A percentile compares a stretch with the other conserved stretches of the same genome.
Evolutionary conservation across 176 grass and related monocot species (phyloP).

Genomic region (Tillandsia fasciculata): DNA sequence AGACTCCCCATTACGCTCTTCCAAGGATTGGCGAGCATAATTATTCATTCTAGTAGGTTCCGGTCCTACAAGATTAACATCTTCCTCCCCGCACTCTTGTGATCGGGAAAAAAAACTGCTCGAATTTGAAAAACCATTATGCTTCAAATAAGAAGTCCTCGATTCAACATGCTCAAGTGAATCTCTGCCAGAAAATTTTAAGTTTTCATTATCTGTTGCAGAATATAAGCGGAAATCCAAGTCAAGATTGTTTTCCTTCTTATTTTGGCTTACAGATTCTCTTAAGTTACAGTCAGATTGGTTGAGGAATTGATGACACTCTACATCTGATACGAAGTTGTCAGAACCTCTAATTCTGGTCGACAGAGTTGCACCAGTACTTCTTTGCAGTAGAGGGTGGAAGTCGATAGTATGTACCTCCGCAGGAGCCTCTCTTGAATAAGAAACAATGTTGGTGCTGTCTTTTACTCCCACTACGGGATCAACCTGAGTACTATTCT

Average conservation of each 20-base stretch:
- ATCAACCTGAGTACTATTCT: constrained; percentile 39
- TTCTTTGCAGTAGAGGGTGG: constrained; percentile 80
- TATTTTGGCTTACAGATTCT: constrained; percentile 27
- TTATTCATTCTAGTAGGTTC: constrained; percentile 24
- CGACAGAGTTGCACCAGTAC: constrained; percentile 10
- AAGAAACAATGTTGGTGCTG: neutral
- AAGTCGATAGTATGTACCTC: constrained; percentile 68
- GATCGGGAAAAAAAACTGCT: constrained; percentile 10
- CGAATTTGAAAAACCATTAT: constrained; percentile 7
- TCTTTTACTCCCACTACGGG: constrained; percentile 16
- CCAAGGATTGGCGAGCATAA: constrained; percentile 24
- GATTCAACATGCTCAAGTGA: constrained; percentile 4
- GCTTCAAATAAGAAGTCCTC: constrained; percentile 5
- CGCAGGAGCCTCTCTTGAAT: constrained; percentile 22
- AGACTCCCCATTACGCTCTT: constrained; percentile 49
- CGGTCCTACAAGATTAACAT: constrained; percentile 16
- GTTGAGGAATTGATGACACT: constrained; percentile 12
- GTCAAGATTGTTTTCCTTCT: constrained; percentile 55
- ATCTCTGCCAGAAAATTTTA: constrained; percentile 12
- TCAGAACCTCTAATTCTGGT: neutral
- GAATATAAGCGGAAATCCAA: constrained; percentile 69
- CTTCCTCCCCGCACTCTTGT: constrained; percentile 25
- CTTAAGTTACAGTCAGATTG: constrained; percentile 28
- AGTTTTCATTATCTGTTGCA: constrained; percentile 19
- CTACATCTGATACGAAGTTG: constrained; percentile 10